Base-by-base conservation (phyloP, 352 stramenopile genomes). In the Achlya hypogyna region DNA sequence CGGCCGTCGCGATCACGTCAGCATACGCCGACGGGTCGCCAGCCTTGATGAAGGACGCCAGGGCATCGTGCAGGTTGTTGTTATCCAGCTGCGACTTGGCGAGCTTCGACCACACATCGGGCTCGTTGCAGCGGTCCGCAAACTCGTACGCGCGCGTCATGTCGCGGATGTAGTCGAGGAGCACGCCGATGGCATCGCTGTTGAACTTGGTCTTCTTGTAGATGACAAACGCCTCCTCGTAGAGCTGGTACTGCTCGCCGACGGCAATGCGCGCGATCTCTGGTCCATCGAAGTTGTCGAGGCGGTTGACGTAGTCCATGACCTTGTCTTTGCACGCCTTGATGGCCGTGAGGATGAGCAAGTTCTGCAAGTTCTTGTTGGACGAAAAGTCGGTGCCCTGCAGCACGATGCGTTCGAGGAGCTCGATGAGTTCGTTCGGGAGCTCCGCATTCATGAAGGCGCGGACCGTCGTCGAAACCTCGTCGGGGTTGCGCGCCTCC, bases 401-500 rank as follows among this genome's bases (percentile, higher is more conserved):
- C 8, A 99, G 83, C 53, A 99, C 96, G 69, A 99, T 99, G 59
- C 97, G 92, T 77, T 99, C 98, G 20, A 99, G 86, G 52, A 99
- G 81, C 77, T 97, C 97, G 71, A 99, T 99, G 47, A 99, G 78
- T 75, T 99, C 97, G 71, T 97, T 96, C 63, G 97, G 97, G 67
- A 99, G 78, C 69, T 99, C 97, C 28, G 97, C 97, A 69, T 98
- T 98, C 96, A 99, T 99, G 81, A 99, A 99, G 29, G 98, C 97
- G 78, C 98, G 99, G 22, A 99, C 97, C 58, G 97, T 99, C 49
- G 94, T 98, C 51, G 97, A 99, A 47, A 99, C 98, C 77, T 99
- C 96, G 72, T 99, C 98, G 5, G 97, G 95, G 75, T 98, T 98
- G 72, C 97, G 95, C 52, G 95, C 99, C 76, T 99, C 97, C 20